phyloP scores from a whole-genome alignment of 805 yeast species.

The Yamadazyma sp. region DNA sequence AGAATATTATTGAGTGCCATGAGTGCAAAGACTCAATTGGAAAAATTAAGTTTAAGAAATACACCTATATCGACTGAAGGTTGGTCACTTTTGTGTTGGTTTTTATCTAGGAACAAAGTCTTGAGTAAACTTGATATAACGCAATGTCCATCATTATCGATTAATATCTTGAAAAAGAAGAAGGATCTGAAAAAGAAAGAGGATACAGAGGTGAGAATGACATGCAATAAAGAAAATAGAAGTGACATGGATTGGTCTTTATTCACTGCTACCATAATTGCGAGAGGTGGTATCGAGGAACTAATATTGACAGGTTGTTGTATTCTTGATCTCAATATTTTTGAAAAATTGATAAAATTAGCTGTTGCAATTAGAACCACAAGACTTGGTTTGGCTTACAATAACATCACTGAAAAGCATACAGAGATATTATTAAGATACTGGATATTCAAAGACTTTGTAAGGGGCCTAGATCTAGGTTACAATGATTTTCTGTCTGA shows the following conservation, averaged over 20 bases:
- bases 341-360: conserved; percentile 51
- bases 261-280: conserved; percentile 63
- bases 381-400: conserved; percentile 75
- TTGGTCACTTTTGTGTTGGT: conserved; percentile 79
- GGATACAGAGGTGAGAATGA: conserved; percentile 38
- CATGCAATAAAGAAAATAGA: conserved; percentile 51
- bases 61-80: conserved; percentile 69
- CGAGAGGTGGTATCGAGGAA: conserved; percentile 77
- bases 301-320: conserved; percentile 75
- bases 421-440: conserved; percentile 47
- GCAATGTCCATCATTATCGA: conserved; percentile 53
- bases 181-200: conserved; percentile 20
- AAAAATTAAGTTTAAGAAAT: conserved; percentile 74
- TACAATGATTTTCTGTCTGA: conserved; percentile 63
- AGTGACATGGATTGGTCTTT: conserved; percentile 82
- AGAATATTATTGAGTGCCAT: conserved; percentile 69
- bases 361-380: conserved; percentile 56
- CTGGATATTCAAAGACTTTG: conserved; percentile 51
- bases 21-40: conserved; percentile 60
- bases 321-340: conserved; percentile 51
- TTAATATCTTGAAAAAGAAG: conserved; percentile 41
- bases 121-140: conserved; percentile 66
- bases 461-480: conserved; percentile 78
- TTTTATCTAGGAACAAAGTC: conserved; percentile 59
- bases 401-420: conserved; percentile 61